Evolutionary conservation across 2,329 filamentous ascomycete genomes (phyloP).

Genomic region (Calycina herbarum): DNA sequence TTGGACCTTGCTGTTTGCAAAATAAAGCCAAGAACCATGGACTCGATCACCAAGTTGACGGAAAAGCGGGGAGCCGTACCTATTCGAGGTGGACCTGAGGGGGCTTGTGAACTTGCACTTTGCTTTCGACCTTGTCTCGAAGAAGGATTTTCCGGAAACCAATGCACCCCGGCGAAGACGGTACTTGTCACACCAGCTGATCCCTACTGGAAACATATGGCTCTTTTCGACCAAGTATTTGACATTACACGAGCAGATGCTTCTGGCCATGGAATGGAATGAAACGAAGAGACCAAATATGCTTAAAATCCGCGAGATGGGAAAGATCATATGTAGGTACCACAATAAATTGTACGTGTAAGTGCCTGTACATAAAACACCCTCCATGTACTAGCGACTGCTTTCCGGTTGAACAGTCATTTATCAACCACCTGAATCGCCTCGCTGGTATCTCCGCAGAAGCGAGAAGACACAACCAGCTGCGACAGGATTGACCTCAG

Average conservation of each 20-base stretch:
- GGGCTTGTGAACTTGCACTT: neutral
- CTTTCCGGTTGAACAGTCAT: too few species aligned
- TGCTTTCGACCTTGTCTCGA: neutral
- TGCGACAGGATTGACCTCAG: too few species aligned
- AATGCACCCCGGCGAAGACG: neutral
- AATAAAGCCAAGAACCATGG: conserved; percentile 6
- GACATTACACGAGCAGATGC: neutral
- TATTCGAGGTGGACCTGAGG: neutral
- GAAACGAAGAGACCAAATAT: neutral
- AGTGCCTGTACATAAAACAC: too few species aligned
- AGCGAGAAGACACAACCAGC: too few species aligned
- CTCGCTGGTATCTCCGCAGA: too few species aligned
- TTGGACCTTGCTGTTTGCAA: neutral
- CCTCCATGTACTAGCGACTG: too few species aligned
- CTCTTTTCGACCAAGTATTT: neutral
- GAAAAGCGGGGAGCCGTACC: neutral
- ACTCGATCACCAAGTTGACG: neutral
- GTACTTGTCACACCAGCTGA: neutral
- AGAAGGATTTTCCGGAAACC: conserved; percentile 1
- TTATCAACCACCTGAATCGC: too few species aligned
- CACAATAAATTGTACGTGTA: too few species aligned
- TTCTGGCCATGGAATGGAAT: neutral
- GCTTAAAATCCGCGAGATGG: neutral
- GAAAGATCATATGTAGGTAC: too few species aligned
- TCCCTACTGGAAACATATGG: neutral